Evolutionary conservation across 202 grass and related monocot genomes (phyloP), one percentile per base, ranked within the genome.

Genomic region (Alloteropsis angusta): DNA sequence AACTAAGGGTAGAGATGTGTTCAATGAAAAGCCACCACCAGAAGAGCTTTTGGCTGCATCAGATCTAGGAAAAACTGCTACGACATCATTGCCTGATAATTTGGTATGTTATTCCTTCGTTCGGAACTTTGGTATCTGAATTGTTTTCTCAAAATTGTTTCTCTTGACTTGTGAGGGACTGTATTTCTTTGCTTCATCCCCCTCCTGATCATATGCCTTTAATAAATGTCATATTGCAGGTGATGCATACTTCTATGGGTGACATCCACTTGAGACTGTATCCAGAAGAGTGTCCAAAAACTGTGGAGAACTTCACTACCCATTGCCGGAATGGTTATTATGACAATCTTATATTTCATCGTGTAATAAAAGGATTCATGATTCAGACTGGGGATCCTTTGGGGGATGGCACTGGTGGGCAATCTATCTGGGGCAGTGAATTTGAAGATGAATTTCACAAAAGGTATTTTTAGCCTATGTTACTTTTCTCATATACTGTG

Each of bases 391-490:
- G 92, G 68, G 92, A 99, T 87, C 96, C 96, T 78, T 93, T 99
- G 79, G 96, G 95, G 13, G 96, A 99, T 76, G 96, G 96, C 68
- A 99, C 96, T 76, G 92, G 96, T 70, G 96, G 96, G 16, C 96
- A 99, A 85, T 99, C 96, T 72, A 93, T 98, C 72, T 98, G 96
- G 96, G 96, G 92, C 42, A 87, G 90, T 61, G 96, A 98, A 84
- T 98, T 98, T 15, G 92, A 99, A 87, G 96, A 99, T 86, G 96
- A 96, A 82, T 99, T 99, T 71, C 96, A 96, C 72, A 91, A 99
- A 86, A 99, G 92, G 96, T 96, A 87, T 58, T 43, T 18, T 30
- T 49, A 15, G 22, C 64, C 28, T 58, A 57, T 58, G 15, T 32
- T 30, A 26, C 5, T 21, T n/a, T n/a, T 38, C 26, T 22, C 66